Percentiles rank a stretch among this genome's conserved stretches.
Conservation (phyloP, 208 protist species). For the Jaenimonas drosophilae region DNA sequence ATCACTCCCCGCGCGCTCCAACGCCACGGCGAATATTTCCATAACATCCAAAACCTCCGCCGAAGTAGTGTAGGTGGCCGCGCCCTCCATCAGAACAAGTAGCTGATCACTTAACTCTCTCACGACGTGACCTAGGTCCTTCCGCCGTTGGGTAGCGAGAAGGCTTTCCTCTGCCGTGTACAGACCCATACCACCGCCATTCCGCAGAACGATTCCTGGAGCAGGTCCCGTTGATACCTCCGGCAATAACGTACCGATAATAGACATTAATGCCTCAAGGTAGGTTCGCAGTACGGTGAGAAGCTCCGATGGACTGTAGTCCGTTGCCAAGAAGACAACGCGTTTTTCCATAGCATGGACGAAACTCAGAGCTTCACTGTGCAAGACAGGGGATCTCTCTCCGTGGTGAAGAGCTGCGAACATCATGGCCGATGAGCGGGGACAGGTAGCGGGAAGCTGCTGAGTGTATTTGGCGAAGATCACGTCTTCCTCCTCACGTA, state of each 20-base stretch:
- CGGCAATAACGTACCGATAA: too few species aligned
- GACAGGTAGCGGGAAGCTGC: slow-evolving; percentile 20
- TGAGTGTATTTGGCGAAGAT: too few species aligned
- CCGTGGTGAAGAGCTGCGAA: slow-evolving; percentile 30
- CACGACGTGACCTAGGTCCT: slow-evolving; percentile 44
- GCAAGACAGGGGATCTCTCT: slow-evolving; percentile 6
- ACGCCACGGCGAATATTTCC: slow-evolving; percentile 27
- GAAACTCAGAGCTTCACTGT: slow-evolving; percentile 13
- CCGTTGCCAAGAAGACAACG: slow-evolving; percentile 64
- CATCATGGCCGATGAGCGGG: slow-evolving; percentile 60
- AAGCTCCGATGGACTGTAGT: slow-evolving; percentile 72
- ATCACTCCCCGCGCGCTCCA: too few species aligned
- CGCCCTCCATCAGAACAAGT: slow-evolving; percentile 31
- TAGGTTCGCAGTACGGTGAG: slow-evolving; percentile 64
- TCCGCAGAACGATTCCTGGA: too few species aligned
- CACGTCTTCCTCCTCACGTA: too few species aligned
- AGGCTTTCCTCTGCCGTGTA: too few species aligned
- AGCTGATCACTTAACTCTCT: slow-evolving; percentile 49
- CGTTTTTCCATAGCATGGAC: slow-evolving; percentile 47
- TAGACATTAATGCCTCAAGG: too few species aligned
- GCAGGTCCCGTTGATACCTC: too few species aligned
- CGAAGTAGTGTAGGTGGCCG: slow-evolving; percentile 45
- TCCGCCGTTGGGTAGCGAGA: too few species aligned
- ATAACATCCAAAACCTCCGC: slow-evolving; percentile 46
- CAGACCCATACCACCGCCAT: too few species aligned